Base-by-base conservation (phyloP, 202 grass and related monocot genomes). In the Carex sylvatica region DNA sequence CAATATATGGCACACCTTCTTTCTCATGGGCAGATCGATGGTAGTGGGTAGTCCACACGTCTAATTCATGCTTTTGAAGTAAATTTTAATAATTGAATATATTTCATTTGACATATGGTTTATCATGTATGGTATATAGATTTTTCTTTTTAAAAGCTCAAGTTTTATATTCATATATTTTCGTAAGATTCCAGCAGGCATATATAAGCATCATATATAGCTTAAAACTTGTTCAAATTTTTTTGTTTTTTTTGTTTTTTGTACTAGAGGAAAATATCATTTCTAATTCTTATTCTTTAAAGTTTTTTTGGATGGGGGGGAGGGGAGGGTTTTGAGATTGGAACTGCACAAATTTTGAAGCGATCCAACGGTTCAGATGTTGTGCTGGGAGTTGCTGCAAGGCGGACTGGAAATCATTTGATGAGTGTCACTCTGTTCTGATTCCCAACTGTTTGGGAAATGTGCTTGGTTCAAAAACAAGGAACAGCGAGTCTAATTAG, bases 1-100 rank as follows among this genome's bases (percentile, higher is more conserved):
- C 91, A 97, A 97, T 91, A 97, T 35, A 86, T 97, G 88, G 87
- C 94, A 15, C 94, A 94, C 73, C 90, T 97, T 70, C 90, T 97
- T 55, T 94, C 90, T 56, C 91, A 89, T 74, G 94, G 90, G 30
- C 94, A 92, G 70, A 81, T 92, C 13, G 84, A 92, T 23, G 90
- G 94, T 82, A 91, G 83, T 1, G 91, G 90, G 69, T 94, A 87
- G 79, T 19, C 20, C 44, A 52, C 0, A 33, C 35, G 3, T 42
- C 63, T 1, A 44, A 31, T 75, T 14, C 47, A 75, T 75, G 51
- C 36, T 22, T 70, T 33, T 18, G 40, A 26, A 66, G 74, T 19
- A 44, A 24, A 49, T 3, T 85, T 55, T 30, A 38, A 22, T 52
- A 67, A 16, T 33, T 82, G 46, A 56, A 26, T 33, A 46, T 66